Conservation (phyloP, 139 green algal species). For the Ettlia oleoabundans region DNA sequence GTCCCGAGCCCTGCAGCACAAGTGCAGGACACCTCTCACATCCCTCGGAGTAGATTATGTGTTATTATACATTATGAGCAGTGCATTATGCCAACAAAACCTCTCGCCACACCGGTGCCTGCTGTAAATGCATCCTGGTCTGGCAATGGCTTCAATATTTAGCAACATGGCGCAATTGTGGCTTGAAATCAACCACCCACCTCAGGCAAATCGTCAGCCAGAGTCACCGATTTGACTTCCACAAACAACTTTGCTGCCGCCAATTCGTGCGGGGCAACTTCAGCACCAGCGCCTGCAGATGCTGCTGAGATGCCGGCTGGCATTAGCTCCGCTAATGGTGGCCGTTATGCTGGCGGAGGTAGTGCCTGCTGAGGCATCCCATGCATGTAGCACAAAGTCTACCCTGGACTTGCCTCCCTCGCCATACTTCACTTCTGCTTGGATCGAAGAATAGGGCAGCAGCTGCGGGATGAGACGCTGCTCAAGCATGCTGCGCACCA, state of each 20-base stretch:
- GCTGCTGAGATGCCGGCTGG: background rate
- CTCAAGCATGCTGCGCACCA: conserved; percentile 55
- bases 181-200: background rate
- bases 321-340: background rate
- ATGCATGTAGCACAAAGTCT: conserved; percentile 47
- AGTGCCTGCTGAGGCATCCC: background rate
- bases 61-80: no score
- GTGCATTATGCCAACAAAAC: no score
- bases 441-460: conserved; percentile 38
- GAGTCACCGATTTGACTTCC: conserved; percentile 74
- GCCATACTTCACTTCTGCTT: conserved; percentile 59
- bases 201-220: conserved; percentile 41
- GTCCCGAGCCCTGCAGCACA: background rate
- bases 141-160: no score
- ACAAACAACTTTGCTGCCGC: conserved; percentile 36
- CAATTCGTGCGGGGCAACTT: background rate
- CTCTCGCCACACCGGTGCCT: no score
- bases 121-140: background rate
- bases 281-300: background rate
- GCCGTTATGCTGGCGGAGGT: background rate
- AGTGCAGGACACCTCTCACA: background rate
- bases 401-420: conserved; percentile 27
- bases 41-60: no score
- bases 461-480: conserved; percentile 39
- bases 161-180: no score